A percentile compares a stretch with the other conserved stretches of the same genome.
Conservation (phyloP, 192 early-diverging fungal genomes). For the Mortierella claussenii region DNA sequence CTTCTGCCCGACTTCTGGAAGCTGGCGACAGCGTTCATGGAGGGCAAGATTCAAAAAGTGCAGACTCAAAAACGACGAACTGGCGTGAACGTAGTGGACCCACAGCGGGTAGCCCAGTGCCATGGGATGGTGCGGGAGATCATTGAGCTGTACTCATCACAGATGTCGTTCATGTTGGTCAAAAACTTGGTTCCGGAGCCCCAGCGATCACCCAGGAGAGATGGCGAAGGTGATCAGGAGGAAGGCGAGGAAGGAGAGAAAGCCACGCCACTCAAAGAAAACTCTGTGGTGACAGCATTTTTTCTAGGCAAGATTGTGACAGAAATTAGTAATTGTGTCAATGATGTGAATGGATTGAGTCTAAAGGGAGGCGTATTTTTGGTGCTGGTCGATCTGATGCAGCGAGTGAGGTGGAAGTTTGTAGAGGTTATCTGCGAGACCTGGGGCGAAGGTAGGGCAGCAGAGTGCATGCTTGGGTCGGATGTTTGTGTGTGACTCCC, state of each 20-base stretch:
- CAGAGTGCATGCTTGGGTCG: too few species aligned
- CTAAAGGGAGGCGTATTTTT: conserved; percentile 78
- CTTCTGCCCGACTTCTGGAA: conserved; percentile 94
- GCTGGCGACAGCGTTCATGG: conserved; percentile 86
- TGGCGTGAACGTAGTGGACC: conserved; percentile 59
- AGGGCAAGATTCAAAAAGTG: conserved; percentile 78
- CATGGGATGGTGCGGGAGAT: conserved; percentile 74
- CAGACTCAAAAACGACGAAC: conserved; percentile 47
- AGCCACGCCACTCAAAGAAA: conserved; percentile 61
- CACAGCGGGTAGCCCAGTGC: conserved; percentile 71
- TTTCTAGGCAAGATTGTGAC: conserved; percentile 82
- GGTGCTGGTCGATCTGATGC: conserved; percentile 75
- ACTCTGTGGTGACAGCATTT: conserved; percentile 71
- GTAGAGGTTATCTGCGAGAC: conserved; percentile 79
- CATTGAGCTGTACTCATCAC: conserved; percentile 65
- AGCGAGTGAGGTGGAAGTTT: conserved; percentile 76
- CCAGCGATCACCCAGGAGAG: conserved; percentile 6
- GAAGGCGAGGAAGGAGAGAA: conserved; percentile 8
- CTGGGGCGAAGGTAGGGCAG: conserved; percentile 85
- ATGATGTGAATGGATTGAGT: conserved; percentile 79
- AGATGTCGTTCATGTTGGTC: conserved; percentile 66
- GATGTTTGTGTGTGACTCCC: too few species aligned
- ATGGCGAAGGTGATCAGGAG: background rate
- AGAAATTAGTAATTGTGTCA: conserved; percentile 79
- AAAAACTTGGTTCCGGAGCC: conserved; percentile 54